Base-by-base conservation (phyloP, 2,329 filamentous ascomycete species). In the Aspergillus arachidicola region DNA sequence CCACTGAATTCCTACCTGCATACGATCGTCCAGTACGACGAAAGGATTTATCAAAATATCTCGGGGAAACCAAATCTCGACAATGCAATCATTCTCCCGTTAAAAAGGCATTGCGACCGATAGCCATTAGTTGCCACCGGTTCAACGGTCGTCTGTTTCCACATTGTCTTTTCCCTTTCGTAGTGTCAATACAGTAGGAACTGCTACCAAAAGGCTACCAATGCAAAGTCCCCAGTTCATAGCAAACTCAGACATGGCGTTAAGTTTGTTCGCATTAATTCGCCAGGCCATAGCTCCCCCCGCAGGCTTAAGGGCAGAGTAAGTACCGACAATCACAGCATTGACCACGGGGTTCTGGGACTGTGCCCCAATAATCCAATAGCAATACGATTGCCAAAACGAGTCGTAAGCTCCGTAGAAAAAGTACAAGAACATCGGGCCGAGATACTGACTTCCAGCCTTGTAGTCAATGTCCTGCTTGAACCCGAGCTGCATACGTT, bases 381-480 rank as follows among this genome's bases (percentile, higher is more conserved):
- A 97, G 53, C 94, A 89, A 71, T 83, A 87, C 0, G 92, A 93
- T 82, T 97, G 94, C 91, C 92, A 97, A 60, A 89, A 85, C 43
- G 94, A 91, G 76, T 97, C 94, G 71, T 89, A 94, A 78, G 94
- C 89, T 48, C 92, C 92, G 76, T 94, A 96, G 79, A 93, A 93
- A 69, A 96, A 91, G 82, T 93, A 95, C 46, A 96, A 79, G 77
- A 96, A 92, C 86, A 96, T 91, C 16, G 91, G 91, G 0, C 89
- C 92, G 59, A 89, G 84, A 75, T 89, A 94, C 53, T 87, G 88
- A 11, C 81, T 76, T 59, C 87, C 83, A 1, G 81, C 84, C 19
- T 41, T 41, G 89, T 91, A 95, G 77, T 95, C 91, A 58, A 73
- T 71, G 26, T 57, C 59, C 51, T 53, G 38, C 19, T 63, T 67